These are phyloP conservation scores for Sporisorium exsertum DNA, from an alignment of 1,284 basidiomycete genomes.

Conservation along the genomic window DNA sequence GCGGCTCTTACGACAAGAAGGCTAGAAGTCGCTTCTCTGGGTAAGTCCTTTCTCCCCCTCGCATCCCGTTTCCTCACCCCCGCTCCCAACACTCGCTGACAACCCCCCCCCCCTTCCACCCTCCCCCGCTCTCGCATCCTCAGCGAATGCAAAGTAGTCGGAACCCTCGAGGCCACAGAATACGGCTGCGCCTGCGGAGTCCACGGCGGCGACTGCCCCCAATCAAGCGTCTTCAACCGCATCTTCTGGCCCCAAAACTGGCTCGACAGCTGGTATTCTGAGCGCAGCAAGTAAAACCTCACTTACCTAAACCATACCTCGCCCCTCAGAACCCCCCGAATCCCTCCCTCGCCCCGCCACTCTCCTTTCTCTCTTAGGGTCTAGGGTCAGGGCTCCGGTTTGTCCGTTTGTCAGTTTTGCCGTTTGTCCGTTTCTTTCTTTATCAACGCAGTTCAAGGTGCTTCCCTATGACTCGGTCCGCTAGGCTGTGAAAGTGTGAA, in stretches of 20 bases:
- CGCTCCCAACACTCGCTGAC: neutral
- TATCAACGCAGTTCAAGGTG: too few species aligned
- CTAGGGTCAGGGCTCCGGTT: too few species aligned
- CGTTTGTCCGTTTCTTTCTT: too few species aligned
- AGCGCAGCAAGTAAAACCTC: too few species aligned
- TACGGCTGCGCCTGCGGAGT: constrained; percentile 48
- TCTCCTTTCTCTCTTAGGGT: too few species aligned
- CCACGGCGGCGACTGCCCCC: constrained; percentile 19
- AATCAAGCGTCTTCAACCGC: constrained; percentile 1
- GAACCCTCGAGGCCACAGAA: constrained; percentile 18
- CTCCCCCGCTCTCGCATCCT: too few species aligned
- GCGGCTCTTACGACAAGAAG: constrained; percentile 6
- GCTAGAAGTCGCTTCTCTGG: constrained; percentile 21
- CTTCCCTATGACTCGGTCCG: too few species aligned
- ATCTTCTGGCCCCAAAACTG: constrained; percentile 38
- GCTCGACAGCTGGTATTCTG: constrained; percentile 12
- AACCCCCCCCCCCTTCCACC: neutral
- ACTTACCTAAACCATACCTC: neutral
- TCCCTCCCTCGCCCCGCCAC: too few species aligned
- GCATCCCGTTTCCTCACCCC: neutral
- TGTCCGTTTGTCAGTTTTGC: too few species aligned
- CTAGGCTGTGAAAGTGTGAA: too few species aligned
- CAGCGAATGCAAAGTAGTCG: constrained; percentile 34
- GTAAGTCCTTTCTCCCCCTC: constrained; percentile 11
- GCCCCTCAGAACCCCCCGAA: neutral